Percentiles rank a stretch among this genome's conserved stretches.
Conservation (phyloP, 345 rosid species). For the Syzygium grande region DNA sequence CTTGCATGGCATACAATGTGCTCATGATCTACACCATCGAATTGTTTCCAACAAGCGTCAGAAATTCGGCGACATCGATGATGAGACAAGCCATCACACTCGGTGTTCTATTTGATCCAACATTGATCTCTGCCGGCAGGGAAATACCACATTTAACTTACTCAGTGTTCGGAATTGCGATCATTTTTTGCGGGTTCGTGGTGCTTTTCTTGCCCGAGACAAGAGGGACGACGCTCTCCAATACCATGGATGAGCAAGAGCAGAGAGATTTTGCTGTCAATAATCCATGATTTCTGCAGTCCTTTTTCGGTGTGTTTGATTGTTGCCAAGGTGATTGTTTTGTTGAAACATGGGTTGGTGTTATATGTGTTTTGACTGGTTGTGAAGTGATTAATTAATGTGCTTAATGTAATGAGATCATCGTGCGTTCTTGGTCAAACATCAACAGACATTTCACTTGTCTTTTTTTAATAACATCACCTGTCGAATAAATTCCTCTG, state of each 20-base stretch:
- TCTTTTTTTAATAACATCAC: no score
- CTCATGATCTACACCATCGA: slow-evolving; percentile 42
- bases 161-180: slow-evolving; percentile 51
- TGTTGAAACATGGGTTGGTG: no score
- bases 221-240: slow-evolving; percentile 31
- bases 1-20: slow-evolving; percentile 26
- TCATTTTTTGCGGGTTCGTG: slow-evolving; percentile 42
- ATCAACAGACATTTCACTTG: no score
- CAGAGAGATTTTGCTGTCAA: background rate
- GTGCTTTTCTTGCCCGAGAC: slow-evolving; percentile 60
- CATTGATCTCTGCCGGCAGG: slow-evolving; percentile 46
- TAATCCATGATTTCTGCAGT: background rate
- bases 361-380: no score
- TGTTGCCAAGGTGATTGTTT: background rate
- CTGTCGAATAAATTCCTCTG: no score
- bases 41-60: slow-evolving; percentile 54
- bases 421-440: no score
- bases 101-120: slow-evolving; percentile 48
- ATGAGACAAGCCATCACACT: slow-evolving; percentile 53
- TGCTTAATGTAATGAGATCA: no score
- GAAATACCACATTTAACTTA: slow-evolving; percentile 25
- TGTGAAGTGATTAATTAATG: no score
- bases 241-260: slow-evolving; percentile 65
- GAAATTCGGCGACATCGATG: slow-evolving; percentile 56
- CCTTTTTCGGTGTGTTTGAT: background rate